Evolutionary conservation across 805 yeast species (phyloP).

Genomic region (Pichia phayaonensis): DNA sequence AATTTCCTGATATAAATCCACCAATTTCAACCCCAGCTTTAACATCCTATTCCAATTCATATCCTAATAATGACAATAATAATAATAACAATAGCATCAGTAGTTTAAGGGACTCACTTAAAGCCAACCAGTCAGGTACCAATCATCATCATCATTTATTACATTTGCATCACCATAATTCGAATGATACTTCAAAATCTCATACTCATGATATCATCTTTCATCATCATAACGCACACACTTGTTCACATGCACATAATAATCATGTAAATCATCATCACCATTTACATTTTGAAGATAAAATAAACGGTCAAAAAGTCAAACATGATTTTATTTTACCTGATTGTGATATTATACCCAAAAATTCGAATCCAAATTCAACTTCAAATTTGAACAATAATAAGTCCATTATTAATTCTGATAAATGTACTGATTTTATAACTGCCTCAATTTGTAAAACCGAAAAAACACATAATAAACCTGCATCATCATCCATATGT

Average conservation of each 20-base stretch:
- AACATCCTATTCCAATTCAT: background rate
- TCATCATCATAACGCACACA: conserved; percentile 12
- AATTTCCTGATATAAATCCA: background rate
- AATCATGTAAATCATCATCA: conserved; percentile 18
- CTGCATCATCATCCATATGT: background rate
- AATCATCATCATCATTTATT: conserved; percentile 12
- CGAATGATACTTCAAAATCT: conserved; percentile 2
- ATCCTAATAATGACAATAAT: background rate
- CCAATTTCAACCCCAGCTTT: background rate
- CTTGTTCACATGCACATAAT: background rate
- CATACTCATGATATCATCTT: conserved; percentile 14
- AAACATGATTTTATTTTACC: conserved; percentile 26
- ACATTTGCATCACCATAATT: conserved; percentile 13
- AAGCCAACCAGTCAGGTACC: background rate
- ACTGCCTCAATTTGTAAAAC: conserved; percentile 8
- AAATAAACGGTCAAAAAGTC: conserved; percentile 19
- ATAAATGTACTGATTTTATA: conserved; percentile 7
- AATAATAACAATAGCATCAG: background rate
- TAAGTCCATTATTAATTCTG: background rate
- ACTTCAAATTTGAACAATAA: background rate
- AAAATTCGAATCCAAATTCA: background rate
- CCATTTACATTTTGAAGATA: conserved; percentile 26
- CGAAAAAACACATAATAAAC: background rate
- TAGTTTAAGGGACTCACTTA: conserved; percentile 4
- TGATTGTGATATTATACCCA: conserved; percentile 8